A percentile compares a stretch with the other conserved stretches of the same genome.
Conservation (phyloP, 306 rosid species). For the Vigna mungo region DNA sequence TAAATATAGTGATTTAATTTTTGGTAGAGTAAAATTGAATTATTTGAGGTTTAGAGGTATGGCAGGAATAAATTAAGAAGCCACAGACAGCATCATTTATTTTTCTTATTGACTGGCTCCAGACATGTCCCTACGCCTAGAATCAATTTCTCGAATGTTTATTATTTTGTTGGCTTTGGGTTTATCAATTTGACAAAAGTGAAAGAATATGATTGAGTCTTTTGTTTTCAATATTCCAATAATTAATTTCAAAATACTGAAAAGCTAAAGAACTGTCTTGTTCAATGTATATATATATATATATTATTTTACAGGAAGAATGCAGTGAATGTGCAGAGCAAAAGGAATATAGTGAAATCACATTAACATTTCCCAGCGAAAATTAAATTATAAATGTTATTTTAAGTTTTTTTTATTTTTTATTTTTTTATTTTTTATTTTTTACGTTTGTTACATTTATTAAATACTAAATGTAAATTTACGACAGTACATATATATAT, state of each 20-base stretch:
- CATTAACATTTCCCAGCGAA: conserved; percentile 14
- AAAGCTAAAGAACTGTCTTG: conserved; percentile 25
- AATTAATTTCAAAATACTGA: not conserved
- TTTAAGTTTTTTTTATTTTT: too few species aligned
- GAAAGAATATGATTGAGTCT: conserved; percentile 3
- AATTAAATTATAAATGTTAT: too few species aligned
- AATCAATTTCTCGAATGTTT: not conserved
- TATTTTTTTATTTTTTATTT: too few species aligned
- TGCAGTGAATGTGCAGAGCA: conserved; percentile 40
- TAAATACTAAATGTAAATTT: too few species aligned
- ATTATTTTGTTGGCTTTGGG: conserved; percentile 2
- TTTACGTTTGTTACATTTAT: too few species aligned
- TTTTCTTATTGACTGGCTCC: not conserved
- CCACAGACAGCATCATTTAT: not conserved
- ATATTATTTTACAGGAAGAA: conserved; percentile 5
- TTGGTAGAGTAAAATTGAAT: too few species aligned
- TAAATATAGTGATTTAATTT: too few species aligned
- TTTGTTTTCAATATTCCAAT: conserved; percentile 10
- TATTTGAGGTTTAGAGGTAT: not conserved
- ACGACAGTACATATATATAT: too few species aligned
- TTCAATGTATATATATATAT: conserved; percentile 23
- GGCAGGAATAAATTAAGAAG: not conserved
- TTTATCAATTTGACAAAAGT: conserved; percentile 6
- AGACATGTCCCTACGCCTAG: conserved; percentile 32
- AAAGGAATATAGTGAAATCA: not conserved